Conservation (phyloP, 106 monocot genomes). For the Posidonia australis region DNA sequence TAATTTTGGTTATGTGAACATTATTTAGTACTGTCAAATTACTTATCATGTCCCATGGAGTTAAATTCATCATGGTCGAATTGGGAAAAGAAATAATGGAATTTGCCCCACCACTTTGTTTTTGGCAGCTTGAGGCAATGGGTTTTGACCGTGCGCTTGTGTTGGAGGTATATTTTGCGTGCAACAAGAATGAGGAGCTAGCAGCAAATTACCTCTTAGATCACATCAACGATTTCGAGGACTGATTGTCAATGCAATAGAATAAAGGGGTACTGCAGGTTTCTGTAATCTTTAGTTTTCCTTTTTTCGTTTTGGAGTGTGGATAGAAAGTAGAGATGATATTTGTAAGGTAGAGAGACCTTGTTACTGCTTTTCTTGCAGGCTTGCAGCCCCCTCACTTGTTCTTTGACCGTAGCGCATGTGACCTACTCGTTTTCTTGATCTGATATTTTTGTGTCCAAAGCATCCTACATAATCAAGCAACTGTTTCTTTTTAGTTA, state of each 20-base stretch:
- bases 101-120: neutral
- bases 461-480: neutral
- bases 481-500: neutral
- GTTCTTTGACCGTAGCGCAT: too few species aligned
- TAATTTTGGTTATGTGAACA: neutral
- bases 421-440: too few species aligned
- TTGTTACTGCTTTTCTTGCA: neutral
- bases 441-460: neutral
- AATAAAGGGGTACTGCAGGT: neutral
- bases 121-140: constrained; percentile 64
- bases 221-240: constrained; percentile 73
- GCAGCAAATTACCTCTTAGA: constrained; percentile 83
- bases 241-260: constrained; percentile 10
- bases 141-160: constrained; percentile 62
- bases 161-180: constrained; percentile 66
- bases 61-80: neutral
- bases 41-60: neutral
- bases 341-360: too few species aligned
- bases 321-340: too few species aligned
- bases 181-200: constrained; percentile 74
- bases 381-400: neutral
- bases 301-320: too few species aligned
- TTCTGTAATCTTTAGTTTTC: neutral
- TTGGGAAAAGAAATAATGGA: neutral
- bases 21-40: neutral